A percentile compares a stretch with the other conserved stretches of the same genome.
Conservation (phyloP, 2,329 filamentous ascomycete species). For the Simplicillium sp. region DNA sequence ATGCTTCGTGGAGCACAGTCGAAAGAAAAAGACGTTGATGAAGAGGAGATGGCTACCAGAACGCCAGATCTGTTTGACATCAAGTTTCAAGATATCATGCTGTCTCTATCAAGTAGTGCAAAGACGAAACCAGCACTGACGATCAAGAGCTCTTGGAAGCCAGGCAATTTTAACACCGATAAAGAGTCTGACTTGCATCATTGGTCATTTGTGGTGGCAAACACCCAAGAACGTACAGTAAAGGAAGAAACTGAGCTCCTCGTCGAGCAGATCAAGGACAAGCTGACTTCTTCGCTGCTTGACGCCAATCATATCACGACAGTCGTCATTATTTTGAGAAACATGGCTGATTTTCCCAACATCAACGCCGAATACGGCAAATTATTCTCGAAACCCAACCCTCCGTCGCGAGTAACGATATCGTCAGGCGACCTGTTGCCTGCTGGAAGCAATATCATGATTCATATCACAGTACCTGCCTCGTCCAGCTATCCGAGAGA, state of each 20-base stretch:
- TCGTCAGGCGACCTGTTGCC: constrained; percentile 64
- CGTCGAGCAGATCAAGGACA: constrained; percentile 31
- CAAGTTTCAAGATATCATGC: constrained; percentile 38
- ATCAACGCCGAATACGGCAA: constrained; percentile 70
- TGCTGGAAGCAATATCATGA: constrained; percentile 44
- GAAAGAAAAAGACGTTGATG: constrained; percentile 25
- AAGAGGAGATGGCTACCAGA: constrained; percentile 25
- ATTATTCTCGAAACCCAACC: constrained; percentile 69
- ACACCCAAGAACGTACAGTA: constrained; percentile 20
- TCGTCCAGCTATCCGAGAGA: constrained; percentile 29
- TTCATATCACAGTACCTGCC: constrained; percentile 39
- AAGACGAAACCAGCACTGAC: neutral
- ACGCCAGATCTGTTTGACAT: constrained; percentile 59
- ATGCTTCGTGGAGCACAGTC: constrained; percentile 50
- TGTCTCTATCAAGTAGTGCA: constrained; percentile 14
- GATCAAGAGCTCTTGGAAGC: too few species aligned
- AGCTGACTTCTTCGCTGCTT: constrained; percentile 22
- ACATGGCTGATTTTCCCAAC: constrained; percentile 68
- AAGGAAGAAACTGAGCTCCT: constrained; percentile 38
- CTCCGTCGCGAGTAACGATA: constrained; percentile 76
- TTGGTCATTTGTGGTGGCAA: neutral
- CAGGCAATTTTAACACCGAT: too few species aligned
- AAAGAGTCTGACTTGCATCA: too few species aligned
- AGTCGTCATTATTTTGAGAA: constrained; percentile 60
- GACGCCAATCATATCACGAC: constrained; percentile 35